Percentiles rank a stretch among this genome's conserved stretches.
These are phyloP conservation scores for Phialophora verrucosa DNA, from an alignment of 2,329 filamentous ascomycete genomes.

Conservation along the genomic window DNA sequence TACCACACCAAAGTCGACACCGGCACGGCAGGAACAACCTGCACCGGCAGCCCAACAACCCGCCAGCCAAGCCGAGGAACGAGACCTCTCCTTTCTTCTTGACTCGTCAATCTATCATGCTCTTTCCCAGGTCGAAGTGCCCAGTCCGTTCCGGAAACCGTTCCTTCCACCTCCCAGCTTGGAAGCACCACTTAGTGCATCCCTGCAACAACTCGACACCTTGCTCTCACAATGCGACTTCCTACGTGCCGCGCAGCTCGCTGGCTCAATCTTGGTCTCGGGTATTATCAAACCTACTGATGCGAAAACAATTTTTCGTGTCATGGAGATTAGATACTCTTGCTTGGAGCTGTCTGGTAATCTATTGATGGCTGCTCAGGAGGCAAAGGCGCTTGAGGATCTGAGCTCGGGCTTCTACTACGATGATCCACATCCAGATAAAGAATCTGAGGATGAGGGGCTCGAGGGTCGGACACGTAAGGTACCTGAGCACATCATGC, in stretches of 20 bases:
- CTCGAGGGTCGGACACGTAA: conserved; percentile 65
- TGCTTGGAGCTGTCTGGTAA: conserved; percentile 81
- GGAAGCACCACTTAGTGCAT: conserved; percentile 58
- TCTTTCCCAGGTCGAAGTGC: conserved; percentile 67
- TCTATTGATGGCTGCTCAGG: conserved; percentile 68
- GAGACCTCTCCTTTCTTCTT: conserved; percentile 81
- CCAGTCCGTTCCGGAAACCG: conserved; percentile 71
- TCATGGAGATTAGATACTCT: conserved; percentile 80
- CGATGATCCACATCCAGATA: conserved; percentile 36
- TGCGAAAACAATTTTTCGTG: conserved; percentile 69
- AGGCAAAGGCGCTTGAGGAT: conserved; percentile 68
- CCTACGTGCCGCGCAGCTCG: conserved; percentile 70
- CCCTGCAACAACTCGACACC: conserved; percentile 59
- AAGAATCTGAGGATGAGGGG: conserved; percentile 33
- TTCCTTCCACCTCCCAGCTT: conserved; percentile 65
- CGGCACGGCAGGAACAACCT: neutral
- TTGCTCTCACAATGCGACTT: conserved; percentile 78
- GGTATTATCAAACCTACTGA: conserved; percentile 56
- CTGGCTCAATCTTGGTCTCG: conserved; percentile 51
- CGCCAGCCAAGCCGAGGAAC: conserved; percentile 47
- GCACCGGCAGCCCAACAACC: neutral
- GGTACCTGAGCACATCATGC: conserved; percentile 75
- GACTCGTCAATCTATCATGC: conserved; percentile 83
- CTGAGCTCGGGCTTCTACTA: conserved; percentile 63
- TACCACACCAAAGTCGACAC: neutral